These are phyloP conservation scores for Malus hybrid DNA, from an alignment of 331 rosid genomes.

Conservation along the genomic window DNA sequence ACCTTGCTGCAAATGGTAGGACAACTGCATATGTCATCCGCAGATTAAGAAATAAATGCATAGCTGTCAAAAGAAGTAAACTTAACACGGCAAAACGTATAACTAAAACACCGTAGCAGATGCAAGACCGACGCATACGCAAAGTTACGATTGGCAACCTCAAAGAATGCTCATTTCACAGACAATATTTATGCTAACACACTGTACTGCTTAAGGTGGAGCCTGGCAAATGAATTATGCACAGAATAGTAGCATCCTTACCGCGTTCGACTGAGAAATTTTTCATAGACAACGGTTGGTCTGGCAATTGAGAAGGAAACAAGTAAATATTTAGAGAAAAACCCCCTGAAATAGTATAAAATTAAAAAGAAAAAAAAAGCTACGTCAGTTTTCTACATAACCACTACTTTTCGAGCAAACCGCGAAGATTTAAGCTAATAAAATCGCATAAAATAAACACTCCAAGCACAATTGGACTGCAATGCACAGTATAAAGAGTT, in stretches of 20 bases:
- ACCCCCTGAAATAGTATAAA: conserved; percentile 28
- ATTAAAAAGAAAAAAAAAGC: not conserved
- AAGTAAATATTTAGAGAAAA: conserved; percentile 29
- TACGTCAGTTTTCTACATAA: not conserved
- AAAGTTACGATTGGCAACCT: not conserved
- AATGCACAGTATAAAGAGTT: not conserved
- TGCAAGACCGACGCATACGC: not conserved
- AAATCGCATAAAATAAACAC: not conserved
- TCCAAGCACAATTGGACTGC: not conserved
- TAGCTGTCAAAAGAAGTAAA: not conserved
- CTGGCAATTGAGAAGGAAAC: conserved; percentile 36
- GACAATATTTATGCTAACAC: not conserved
- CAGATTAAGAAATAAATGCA: not conserved
- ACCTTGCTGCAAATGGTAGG: conserved; percentile 44
- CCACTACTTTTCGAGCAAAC: not conserved
- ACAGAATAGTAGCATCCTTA: conserved; percentile 13
- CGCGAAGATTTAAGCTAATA: not conserved
- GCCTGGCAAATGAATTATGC: not conserved
- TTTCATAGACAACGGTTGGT: conserved; percentile 22
- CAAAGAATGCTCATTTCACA: not conserved
- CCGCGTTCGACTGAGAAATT: conserved; percentile 36
- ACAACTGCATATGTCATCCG: not conserved
- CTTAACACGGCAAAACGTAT: not conserved
- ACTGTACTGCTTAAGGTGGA: not conserved
- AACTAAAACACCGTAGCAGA: not conserved